Conservation (phyloP, 1,284 basidiomycete genomes). For the Dichomitus squalens region DNA sequence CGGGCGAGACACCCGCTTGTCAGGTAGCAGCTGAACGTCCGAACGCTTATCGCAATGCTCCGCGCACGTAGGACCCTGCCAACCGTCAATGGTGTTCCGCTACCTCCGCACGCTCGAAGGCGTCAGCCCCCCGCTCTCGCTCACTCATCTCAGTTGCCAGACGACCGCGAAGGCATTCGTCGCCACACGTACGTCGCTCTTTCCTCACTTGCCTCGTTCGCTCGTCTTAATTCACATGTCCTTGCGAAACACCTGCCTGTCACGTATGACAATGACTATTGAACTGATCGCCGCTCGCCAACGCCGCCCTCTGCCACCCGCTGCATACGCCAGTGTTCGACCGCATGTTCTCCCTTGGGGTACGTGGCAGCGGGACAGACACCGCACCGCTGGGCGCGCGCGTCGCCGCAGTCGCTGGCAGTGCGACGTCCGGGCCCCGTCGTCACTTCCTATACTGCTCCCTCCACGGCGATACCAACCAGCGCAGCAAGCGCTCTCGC, state of each 20-base stretch:
- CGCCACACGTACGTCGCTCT: slow-evolving; percentile 64
- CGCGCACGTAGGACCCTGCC: slow-evolving; percentile 61
- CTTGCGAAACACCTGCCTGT: no score
- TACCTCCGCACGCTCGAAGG: slow-evolving; percentile 83
- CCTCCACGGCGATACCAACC: slow-evolving; percentile 46
- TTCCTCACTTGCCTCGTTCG: neutral
- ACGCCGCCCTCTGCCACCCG: neutral
- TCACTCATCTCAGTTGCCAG: slow-evolving; percentile 87
- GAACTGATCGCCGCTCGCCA: neutral
- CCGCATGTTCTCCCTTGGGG: slow-evolving; percentile 86
- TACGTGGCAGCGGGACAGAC: slow-evolving; percentile 71
- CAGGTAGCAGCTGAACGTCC: neutral
- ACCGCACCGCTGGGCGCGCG: slow-evolving; percentile 61
- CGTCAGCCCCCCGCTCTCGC: slow-evolving; percentile 75
- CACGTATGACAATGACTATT: neutral
- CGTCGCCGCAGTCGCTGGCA: slow-evolving; percentile 62
- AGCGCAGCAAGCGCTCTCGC: slow-evolving; percentile 32
- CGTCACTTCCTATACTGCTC: slow-evolving; percentile 82
- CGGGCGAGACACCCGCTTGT: neutral
- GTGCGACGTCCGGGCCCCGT: slow-evolving; percentile 61
- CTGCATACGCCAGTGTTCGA: slow-evolving; percentile 72
- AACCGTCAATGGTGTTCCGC: slow-evolving; percentile 89
- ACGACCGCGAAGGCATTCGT: slow-evolving; percentile 85
- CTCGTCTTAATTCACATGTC: neutral
- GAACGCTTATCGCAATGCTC: slow-evolving; percentile 11